Conservation (phyloP, 2,329 filamentous ascomycete genomes). For the Ophioceras dolichostomum region DNA sequence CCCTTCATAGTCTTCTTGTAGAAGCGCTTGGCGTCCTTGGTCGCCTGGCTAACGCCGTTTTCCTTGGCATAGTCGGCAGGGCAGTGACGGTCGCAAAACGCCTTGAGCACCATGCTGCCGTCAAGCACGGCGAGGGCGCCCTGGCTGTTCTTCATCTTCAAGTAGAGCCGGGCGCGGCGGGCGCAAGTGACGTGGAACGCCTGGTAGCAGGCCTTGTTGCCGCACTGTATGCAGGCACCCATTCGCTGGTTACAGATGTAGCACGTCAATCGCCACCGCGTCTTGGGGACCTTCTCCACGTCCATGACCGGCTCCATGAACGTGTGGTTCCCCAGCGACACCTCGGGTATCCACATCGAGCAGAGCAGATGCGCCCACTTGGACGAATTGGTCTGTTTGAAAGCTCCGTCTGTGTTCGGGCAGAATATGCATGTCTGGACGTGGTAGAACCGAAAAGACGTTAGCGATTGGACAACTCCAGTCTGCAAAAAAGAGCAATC, state of each 20-base stretch:
- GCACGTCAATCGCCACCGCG: conserved; percentile 83
- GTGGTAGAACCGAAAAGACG: conserved; percentile 3
- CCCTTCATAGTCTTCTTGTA: conserved; percentile 85
- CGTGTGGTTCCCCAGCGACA: conserved; percentile 86
- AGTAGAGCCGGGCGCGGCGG: conserved; percentile 70
- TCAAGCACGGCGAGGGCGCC: conserved; percentile 65
- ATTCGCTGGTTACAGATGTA: conserved; percentile 97
- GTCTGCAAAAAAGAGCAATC: too few relatives aligned
- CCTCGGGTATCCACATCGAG: conserved; percentile 97
- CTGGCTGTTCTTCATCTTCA: conserved; percentile 94
- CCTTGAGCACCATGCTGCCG: conserved; percentile 76
- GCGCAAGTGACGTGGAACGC: conserved; percentile 98
- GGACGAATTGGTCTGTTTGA: conserved; percentile 93
- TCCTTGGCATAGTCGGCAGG: conserved; percentile 80
- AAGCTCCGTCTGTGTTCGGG: conserved; percentile 91
- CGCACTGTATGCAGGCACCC: conserved; percentile 97
- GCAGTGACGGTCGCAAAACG: conserved; percentile 92
- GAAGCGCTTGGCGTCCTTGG: conserved; percentile 72
- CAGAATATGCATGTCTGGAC: conserved; percentile 97
- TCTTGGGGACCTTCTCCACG: conserved; percentile 92
- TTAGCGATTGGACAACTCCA: too few relatives aligned
- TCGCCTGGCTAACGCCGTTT: conserved; percentile 69
- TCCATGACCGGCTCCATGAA: conserved; percentile 99
- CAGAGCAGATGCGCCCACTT: conserved; percentile 97
- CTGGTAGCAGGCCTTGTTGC: conserved; percentile 93